phyloP scores from a whole-genome alignment of 768 basidiomycete genomes.

The Suillus plorans region DNA sequence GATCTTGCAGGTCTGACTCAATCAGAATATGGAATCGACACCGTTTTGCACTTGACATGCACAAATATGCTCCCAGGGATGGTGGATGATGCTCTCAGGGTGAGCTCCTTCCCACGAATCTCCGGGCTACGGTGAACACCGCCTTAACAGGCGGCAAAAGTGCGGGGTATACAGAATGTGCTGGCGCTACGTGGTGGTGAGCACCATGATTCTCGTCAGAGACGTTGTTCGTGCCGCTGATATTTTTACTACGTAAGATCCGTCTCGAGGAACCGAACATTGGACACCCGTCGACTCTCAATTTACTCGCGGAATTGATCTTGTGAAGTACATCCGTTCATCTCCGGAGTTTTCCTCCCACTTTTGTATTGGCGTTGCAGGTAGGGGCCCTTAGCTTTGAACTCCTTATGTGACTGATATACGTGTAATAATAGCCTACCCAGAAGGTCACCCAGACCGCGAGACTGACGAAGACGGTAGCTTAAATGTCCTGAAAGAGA shows the following conservation, averaged over 20 bases:
- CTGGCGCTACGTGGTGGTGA: slow-evolving; percentile 90
- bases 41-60: slow-evolving; percentile 93
- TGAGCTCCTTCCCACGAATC: slow-evolving; percentile 33
- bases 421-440: slow-evolving; percentile 61
- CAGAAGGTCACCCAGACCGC: slow-evolving; percentile 81
- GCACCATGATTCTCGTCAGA: slow-evolving; percentile 15
- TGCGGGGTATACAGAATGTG: slow-evolving; percentile 81
- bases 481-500: slow-evolving; percentile 73
- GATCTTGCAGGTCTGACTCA: slow-evolving; percentile 83
- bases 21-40: slow-evolving; percentile 73
- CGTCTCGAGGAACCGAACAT: slow-evolving; percentile 90
- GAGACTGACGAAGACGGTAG: slow-evolving; percentile 57
- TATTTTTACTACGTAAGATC: slow-evolving; percentile 51
- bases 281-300: slow-evolving; percentile 85
- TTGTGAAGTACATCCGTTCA: slow-evolving; percentile 87
- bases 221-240: background rate
- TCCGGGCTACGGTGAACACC: slow-evolving; percentile 10
- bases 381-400: slow-evolving; percentile 35
- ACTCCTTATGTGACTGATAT: background rate
- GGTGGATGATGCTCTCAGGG: slow-evolving; percentile 83
- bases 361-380: slow-evolving; percentile 96
- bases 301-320: slow-evolving; percentile 82
- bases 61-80: slow-evolving; percentile 93
- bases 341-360: slow-evolving; percentile 73
- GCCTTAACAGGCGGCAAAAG: slow-evolving; percentile 66